Base-by-base conservation (phyloP, 176 grass and related monocot genomes). In the Cenchrus americanus region DNA sequence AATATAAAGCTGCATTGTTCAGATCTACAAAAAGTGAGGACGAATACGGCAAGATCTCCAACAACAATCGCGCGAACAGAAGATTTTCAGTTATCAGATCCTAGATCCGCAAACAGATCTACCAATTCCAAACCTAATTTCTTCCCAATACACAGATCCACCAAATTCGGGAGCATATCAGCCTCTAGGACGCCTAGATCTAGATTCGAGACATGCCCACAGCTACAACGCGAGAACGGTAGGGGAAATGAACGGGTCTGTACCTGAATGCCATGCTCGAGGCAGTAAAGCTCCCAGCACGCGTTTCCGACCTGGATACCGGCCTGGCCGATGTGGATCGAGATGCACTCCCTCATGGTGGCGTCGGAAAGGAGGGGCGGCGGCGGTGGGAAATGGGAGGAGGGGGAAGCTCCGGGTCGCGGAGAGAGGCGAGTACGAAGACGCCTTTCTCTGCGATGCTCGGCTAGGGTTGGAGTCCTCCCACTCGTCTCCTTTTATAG, bases 401-500 rank as follows among this genome's bases (percentile, higher is more conserved):
- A 13, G 21, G 34, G 19, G 0, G 32, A 64, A 74, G 82, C 84
- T 76, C 10, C 69, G 82, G 47, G 69, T 30, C 80, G 87, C 65
- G 75, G 82, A 89, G 58, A 80, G 47, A 63, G 91, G 90, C 90
- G 90, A 86, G 65, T 86, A 83, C 90, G 87, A 92, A 89, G 87
- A 89, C 90, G 90, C 87, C 90, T 63, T 57, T 53, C 85, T 43
- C 85, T 82, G 78, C 78, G 71, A 10, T 46, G 24, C 63, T 77
- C 63, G 3, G 79, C 78, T 82, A 53, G 64, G 71, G 86, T 52
- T 82, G 62, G 19, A 6, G 1, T 13, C 37, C 17, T 12, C 22
- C 27, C 60, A 23, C 69, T 74, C 40, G 49, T 18, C 49, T 40
- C 5, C 0, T 34, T 68, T 40, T 87, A 87, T 75, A 81, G 61